Evolutionary conservation across 2,329 filamentous ascomycete genomes (phyloP).

Genomic region (Sclerotinia borealis): DNA sequence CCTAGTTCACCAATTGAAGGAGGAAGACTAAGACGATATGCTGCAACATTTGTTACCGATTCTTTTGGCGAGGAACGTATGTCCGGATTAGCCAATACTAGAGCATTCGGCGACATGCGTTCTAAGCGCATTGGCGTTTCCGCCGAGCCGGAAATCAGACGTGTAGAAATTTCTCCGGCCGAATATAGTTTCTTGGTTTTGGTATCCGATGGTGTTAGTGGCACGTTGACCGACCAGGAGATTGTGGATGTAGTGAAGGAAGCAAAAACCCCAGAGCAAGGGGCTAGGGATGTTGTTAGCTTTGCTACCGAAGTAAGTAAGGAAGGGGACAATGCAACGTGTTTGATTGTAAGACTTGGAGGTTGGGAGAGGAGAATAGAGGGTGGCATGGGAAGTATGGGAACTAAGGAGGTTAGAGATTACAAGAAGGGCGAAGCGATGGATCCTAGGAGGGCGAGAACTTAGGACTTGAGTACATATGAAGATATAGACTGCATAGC

Average conservation of each 20-base stretch:
- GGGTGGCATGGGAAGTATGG: slow-evolving; percentile 80
- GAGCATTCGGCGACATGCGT: slow-evolving; percentile 86
- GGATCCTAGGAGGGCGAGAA: slow-evolving; percentile 64
- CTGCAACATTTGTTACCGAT: slow-evolving; percentile 83
- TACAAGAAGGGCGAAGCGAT: slow-evolving; percentile 73
- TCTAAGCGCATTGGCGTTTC: slow-evolving; percentile 91
- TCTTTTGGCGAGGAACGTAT: slow-evolving; percentile 97
- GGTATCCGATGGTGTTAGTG: slow-evolving; percentile 82
- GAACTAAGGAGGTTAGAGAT: slow-evolving; percentile 87
- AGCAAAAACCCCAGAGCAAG: slow-evolving; percentile 83
- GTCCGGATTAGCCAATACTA: slow-evolving; percentile 85
- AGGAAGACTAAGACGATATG: slow-evolving; percentile 76
- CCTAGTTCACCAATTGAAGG: slow-evolving; percentile 82
- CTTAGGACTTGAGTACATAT: slow-evolving; percentile 12
- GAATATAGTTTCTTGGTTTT: slow-evolving; percentile 88
- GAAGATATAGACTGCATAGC: background rate
- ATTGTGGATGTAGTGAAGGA: slow-evolving; percentile 96
- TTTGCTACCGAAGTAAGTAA: slow-evolving; percentile 76
- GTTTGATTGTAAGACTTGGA: slow-evolving; percentile 59
- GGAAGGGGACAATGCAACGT: slow-evolving; percentile 62
- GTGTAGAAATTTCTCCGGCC: slow-evolving; percentile 71
- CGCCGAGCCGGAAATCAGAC: slow-evolving; percentile 83
- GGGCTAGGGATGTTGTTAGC: slow-evolving; percentile 68
- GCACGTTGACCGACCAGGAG: slow-evolving; percentile 83
- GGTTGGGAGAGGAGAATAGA: slow-evolving; percentile 70